These are phyloP conservation scores for Aquilaria yunnanensis DNA, from an alignment of 345 rosid species.

Conservation along the genomic window DNA sequence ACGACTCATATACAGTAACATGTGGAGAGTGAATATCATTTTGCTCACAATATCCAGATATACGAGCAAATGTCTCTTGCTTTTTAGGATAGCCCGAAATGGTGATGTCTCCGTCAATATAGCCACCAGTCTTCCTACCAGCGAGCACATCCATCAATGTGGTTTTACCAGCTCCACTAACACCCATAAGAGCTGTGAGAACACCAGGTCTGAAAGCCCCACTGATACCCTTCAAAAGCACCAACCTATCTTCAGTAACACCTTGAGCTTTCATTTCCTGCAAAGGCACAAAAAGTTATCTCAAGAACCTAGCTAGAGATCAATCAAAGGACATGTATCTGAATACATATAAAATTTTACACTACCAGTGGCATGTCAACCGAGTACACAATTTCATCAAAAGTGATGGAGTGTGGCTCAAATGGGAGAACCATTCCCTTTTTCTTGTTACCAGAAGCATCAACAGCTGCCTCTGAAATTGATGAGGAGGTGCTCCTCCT, in stretches of 20 bases:
- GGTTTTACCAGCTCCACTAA: slow-evolving; percentile 50
- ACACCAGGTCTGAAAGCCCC: slow-evolving; percentile 47
- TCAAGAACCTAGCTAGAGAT: neutral
- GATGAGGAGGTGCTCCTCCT: too few species aligned
- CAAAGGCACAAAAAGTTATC: neutral
- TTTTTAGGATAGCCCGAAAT: slow-evolving; percentile 47
- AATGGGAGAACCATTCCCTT: slow-evolving; percentile 67
- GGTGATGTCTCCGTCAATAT: slow-evolving; percentile 26
- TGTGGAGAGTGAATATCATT: slow-evolving; percentile 48
- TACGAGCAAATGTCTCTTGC: slow-evolving; percentile 45
- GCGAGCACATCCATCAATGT: slow-evolving; percentile 50
- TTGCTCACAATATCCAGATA: slow-evolving; percentile 48
- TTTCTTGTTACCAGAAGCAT: slow-evolving; percentile 10
- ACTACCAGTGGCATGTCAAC: slow-evolving; percentile 67
- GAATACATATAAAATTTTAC: neutral
- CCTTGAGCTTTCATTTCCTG: slow-evolving; percentile 44
- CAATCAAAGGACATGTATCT: neutral
- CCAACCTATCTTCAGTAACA: slow-evolving; percentile 26
- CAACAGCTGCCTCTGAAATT: too few species aligned
- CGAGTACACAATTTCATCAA: slow-evolving; percentile 39
- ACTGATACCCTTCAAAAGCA: slow-evolving; percentile 34
- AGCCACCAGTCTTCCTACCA: slow-evolving; percentile 49
- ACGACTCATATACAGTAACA: slow-evolving; percentile 37
- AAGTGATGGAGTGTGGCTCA: slow-evolving; percentile 43
- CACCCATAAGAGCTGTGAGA: slow-evolving; percentile 52